phyloP scores from a whole-genome alignment of 129 eudicot genomes.

The Tanacetum coccineum region DNA sequence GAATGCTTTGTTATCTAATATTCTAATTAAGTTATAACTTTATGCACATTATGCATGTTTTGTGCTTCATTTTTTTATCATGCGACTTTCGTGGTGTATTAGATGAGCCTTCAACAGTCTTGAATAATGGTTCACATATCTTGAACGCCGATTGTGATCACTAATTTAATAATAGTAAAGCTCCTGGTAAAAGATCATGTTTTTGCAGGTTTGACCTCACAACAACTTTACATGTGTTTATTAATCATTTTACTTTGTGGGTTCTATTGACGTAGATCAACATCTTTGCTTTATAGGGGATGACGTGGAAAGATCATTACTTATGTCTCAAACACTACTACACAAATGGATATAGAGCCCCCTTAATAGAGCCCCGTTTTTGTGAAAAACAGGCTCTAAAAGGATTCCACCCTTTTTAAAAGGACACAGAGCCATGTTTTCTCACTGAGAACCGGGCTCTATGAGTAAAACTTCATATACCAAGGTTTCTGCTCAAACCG shows the following conservation, averaged over 20 bases:
- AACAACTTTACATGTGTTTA: neutral
- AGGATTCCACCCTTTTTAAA: too few species aligned
- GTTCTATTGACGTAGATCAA: slow-evolving; percentile 2
- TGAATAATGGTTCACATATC: slow-evolving; percentile 77
- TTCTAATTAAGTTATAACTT: neutral
- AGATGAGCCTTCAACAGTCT: slow-evolving; percentile 83
- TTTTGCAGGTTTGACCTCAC: slow-evolving; percentile 44
- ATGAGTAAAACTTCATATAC: too few species aligned
- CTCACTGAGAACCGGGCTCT: too few species aligned
- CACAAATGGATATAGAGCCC: too few species aligned
- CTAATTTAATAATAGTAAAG: slow-evolving; percentile 84
- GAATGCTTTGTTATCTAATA: slow-evolving; percentile 78
- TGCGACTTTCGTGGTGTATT: slow-evolving; percentile 19
- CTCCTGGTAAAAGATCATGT: slow-evolving; percentile 83
- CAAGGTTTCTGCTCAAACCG: too few species aligned
- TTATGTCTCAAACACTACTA: slow-evolving; percentile 89
- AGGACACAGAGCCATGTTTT: too few species aligned
- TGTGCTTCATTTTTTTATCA: neutral
- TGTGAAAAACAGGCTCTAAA: too few species aligned
- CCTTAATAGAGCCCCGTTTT: too few species aligned
- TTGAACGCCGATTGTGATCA: slow-evolving; percentile 89
- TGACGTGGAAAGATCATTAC: slow-evolving; percentile 68
- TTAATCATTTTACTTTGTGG: neutral
- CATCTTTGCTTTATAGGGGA: slow-evolving; percentile 38
- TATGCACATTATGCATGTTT: neutral